Conservation (phyloP, 257 asterid species). For the Cruciata laevipes region DNA sequence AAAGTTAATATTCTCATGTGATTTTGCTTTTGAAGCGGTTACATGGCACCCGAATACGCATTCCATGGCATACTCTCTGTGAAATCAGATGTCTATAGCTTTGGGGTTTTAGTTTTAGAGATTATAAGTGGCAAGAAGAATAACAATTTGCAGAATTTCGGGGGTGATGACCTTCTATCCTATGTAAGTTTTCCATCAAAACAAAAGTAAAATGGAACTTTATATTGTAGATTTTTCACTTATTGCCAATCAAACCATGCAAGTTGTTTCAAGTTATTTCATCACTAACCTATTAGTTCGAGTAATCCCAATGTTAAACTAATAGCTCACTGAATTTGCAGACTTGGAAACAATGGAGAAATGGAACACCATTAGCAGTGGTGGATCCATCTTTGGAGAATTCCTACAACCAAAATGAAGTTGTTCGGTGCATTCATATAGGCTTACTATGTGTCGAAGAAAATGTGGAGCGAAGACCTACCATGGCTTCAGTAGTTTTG, state of each 20-base stretch:
- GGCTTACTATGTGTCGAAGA: conserved; percentile 31
- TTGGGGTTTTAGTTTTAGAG: conserved; percentile 25
- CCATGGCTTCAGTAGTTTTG: conserved; percentile 21
- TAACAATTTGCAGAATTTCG: not conserved
- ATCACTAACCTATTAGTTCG: too few relatives aligned
- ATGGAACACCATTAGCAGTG: conserved; percentile 16
- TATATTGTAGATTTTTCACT: too few relatives aligned
- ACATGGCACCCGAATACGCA: conserved; percentile 27
- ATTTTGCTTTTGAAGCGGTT: conserved; percentile 19
- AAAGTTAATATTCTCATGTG: too few relatives aligned
- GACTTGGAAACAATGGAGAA: conserved; percentile 28
- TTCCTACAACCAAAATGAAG: conserved; percentile 10
- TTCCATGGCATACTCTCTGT: conserved; percentile 15
- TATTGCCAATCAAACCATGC: too few relatives aligned
- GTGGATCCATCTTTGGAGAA: conserved; percentile 19
- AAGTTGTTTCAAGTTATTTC: too few relatives aligned
- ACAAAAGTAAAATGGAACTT: not conserved
- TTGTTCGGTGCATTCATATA: conserved; percentile 19
- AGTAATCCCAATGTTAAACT: not conserved
- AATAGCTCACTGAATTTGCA: not conserved
- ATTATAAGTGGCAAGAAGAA: conserved; percentile 21
- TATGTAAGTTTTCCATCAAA: conserved; percentile 14
- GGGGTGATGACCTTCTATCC: conserved; percentile 11
- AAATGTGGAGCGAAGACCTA: conserved; percentile 23
- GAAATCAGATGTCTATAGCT: conserved; percentile 23